Evolutionary conservation across 805 yeast species (phyloP).

Genomic region (Kockiozyma suomiensis): DNA sequence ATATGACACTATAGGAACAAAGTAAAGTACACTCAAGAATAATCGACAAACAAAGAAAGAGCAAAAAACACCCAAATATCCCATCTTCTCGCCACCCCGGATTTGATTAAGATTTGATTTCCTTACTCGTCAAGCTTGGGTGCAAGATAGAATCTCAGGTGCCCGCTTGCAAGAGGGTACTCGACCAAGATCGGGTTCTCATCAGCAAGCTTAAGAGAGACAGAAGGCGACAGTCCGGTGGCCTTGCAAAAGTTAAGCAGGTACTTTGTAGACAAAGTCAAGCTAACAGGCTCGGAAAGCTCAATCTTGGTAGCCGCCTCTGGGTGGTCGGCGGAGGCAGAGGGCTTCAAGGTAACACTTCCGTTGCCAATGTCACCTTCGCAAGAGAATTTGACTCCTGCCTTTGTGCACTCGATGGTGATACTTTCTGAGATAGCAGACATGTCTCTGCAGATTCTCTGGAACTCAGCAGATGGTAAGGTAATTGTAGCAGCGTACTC

Average conservation of each 20-base stretch:
- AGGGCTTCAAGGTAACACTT: constrained; percentile 80
- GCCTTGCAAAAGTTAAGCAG: constrained; percentile 91
- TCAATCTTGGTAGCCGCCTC: constrained; percentile 74
- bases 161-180: constrained; percentile 87
- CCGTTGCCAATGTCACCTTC: constrained; percentile 94
- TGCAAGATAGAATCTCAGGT: constrained; percentile 92
- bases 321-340: constrained; percentile 76
- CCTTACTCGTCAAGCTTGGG: constrained; percentile 85
- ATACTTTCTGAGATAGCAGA: constrained; percentile 84
- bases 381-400: constrained; percentile 82
- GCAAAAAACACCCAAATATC: not conserved
- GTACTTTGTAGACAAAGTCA: constrained; percentile 90
- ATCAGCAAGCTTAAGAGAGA: constrained; percentile 83
- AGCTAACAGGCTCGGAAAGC: constrained; percentile 81
- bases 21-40: not conserved
- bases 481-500: constrained; percentile 83
- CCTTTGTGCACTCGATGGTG: constrained; percentile 84
- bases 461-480: constrained; percentile 86
- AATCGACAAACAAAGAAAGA: not conserved
- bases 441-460: constrained; percentile 87
- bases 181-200: constrained; percentile 94
- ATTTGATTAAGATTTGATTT: not conserved
- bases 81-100: not conserved
- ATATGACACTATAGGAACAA: not conserved
- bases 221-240: constrained; percentile 70